Evolutionary conservation across 495 filamentous ascomycete genomes (phyloP).

Genomic region (Aspergillus saccharolyticus): DNA sequence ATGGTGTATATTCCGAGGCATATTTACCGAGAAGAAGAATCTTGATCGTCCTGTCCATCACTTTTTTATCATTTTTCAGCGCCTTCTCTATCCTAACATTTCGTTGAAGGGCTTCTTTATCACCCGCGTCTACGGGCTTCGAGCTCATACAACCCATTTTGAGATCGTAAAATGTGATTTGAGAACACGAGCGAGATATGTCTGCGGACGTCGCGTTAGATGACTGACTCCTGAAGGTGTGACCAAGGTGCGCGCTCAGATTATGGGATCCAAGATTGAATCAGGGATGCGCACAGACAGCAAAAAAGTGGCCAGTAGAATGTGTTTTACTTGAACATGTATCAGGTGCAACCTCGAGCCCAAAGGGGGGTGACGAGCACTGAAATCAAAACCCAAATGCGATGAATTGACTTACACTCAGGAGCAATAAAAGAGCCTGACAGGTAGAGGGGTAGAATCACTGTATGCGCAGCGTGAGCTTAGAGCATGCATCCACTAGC

Average conservation of each 20-base stretch:
- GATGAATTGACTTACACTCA: background rate
- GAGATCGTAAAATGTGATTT: background rate
- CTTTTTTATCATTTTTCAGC: slow-evolving; percentile 78
- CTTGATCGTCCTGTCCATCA: slow-evolving; percentile 74
- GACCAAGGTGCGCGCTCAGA: slow-evolving; percentile 1
- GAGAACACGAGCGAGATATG: no score
- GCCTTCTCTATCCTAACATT: slow-evolving; percentile 66
- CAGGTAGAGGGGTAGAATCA: background rate
- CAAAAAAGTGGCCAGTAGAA: slow-evolving; percentile 6
- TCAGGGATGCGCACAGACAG: slow-evolving; percentile 28
- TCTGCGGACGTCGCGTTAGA: background rate
- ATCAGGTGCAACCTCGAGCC: background rate
- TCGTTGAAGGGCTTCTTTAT: slow-evolving; percentile 38
- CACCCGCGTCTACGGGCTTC: slow-evolving; percentile 33
- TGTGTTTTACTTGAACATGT: background rate
- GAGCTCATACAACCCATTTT: slow-evolving; percentile 45
- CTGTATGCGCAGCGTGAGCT: background rate
- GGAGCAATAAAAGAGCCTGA: background rate
- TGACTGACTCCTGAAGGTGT: background rate
- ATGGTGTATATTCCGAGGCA: background rate
- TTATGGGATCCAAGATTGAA: slow-evolving; percentile 16
- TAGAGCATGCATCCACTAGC: background rate
- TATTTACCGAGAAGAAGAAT: slow-evolving; percentile 71
- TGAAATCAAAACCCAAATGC: background rate
- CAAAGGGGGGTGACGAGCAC: no score